Evolutionary conservation across 208 protist species (phyloP).

Genomic region (Trypanosoma avium): DNA sequence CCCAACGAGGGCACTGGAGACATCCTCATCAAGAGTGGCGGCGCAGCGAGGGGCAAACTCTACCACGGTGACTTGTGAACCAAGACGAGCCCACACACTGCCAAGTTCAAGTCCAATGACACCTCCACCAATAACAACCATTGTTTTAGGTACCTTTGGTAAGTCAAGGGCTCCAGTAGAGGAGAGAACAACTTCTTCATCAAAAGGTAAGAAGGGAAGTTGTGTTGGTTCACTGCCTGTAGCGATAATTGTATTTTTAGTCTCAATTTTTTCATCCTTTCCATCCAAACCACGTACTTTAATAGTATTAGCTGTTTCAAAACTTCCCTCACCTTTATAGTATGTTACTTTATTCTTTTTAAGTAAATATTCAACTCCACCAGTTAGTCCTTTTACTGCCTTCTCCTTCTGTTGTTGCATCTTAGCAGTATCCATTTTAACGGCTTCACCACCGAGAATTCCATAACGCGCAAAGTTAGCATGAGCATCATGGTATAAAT

Average conservation of each 20-base stretch:
- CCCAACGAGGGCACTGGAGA: constrained; percentile 75
- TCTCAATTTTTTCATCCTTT: constrained; percentile 82
- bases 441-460: constrained; percentile 73
- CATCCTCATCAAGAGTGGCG: constrained; percentile 83
- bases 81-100: constrained; percentile 98
- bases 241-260: constrained; percentile 98
- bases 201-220: constrained; percentile 95
- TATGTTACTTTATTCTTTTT: constrained; percentile 99
- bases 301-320: constrained; percentile 68
- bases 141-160: constrained; percentile 94
- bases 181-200: constrained; percentile 97
- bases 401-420: constrained; percentile 98
- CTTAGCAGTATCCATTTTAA: constrained; percentile 92
- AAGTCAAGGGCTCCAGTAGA: constrained; percentile 97
- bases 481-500: constrained; percentile 97
- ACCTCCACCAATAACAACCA: constrained; percentile 99
- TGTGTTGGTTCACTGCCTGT: constrained; percentile 96
- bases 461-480: constrained; percentile 94
- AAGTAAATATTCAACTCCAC: constrained; percentile 99
- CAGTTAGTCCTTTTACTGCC: constrained; percentile 93
- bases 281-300: constrained; percentile 91
- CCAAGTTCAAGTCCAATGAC: constrained; percentile 99
- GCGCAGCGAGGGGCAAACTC: constrained; percentile 96
- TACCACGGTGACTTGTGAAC: constrained; percentile 98
- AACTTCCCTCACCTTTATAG: constrained; percentile 93